These are phyloP conservation scores for Penicillium psychrosexuale DNA, from an alignment of 2,329 filamentous ascomycete genomes.

Conservation along the genomic window DNA sequence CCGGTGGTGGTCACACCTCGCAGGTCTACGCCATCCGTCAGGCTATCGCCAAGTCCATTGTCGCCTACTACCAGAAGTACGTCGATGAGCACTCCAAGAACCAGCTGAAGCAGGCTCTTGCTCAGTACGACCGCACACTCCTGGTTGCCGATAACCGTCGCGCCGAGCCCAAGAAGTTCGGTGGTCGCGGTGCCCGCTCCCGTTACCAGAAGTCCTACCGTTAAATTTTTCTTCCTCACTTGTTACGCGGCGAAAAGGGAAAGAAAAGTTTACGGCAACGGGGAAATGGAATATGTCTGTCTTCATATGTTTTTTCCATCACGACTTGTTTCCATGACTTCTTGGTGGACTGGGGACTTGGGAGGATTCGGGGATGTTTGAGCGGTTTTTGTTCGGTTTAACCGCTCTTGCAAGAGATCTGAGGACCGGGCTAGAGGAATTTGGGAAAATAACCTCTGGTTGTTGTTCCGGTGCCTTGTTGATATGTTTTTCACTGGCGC, in stretches of 20 bases:
- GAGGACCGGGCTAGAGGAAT: constrained; percentile 20
- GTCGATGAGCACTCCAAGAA: constrained; percentile 99
- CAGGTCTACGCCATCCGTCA: constrained; percentile 98
- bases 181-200: constrained; percentile 81
- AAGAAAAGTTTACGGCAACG: constrained; percentile 44
- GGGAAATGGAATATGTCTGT: constrained; percentile 22
- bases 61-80: constrained; percentile 99
- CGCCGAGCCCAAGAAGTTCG: constrained; percentile 96
- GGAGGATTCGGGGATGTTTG: constrained; percentile 23
- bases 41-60: constrained; percentile 95
- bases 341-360: constrained; percentile 24
- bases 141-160: constrained; percentile 99
- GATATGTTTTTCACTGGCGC: constrained; percentile 28
- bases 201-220: constrained; percentile 99
- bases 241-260: constrained; percentile 50
- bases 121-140: constrained; percentile 93
- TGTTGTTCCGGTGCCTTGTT: constrained; percentile 25
- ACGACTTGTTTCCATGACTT: constrained; percentile 28
- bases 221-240: constrained; percentile 56
- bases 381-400: constrained; percentile 18
- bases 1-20: constrained; percentile 95
- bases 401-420: constrained; percentile 17
- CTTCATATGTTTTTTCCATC: constrained; percentile 18
- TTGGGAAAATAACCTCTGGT: constrained; percentile 17
- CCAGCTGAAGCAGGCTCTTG: constrained; percentile 94